Evolutionary conservation across 345 rosid genomes (phyloP), one percentile per base, ranked within the genome.

Genomic region (Populus ilicifolia): DNA sequence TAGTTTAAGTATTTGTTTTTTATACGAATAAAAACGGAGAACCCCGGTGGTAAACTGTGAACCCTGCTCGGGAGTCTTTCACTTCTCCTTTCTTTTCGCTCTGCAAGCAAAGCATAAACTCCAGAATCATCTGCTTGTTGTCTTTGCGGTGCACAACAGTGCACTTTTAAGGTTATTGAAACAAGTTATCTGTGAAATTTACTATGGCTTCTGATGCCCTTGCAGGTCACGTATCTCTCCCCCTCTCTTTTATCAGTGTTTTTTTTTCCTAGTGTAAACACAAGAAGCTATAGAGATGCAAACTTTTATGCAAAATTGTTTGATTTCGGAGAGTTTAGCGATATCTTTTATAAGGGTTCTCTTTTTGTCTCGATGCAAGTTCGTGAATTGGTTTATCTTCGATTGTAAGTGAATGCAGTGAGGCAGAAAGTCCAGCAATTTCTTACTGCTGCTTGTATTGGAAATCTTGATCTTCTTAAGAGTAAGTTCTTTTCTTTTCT

Each of bases 401-500:
- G 74, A 43, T 2, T 70, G 48, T 18, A 25, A 20, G 33, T 17
- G 30, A 69, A 41, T 82, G 78, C 80, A 94, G 98, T 76, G 72
- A 92, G 97, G 85, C 84, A 92, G 79, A 92, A 86, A 81, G 98
- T 89, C 76, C 89, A 90, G 81, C 84, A 87, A 23, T 86, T 91
- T 70, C 84, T 93, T 77, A 87, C 84, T 83, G 94, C 97, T 68
- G 96, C 97, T 62, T 73, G 81, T 71, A 84, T 85, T 0, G 98
- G 99, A 77, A 90, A 90, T 70, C 88, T 95, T 67, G 96, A 93
- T 78, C 90, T 89, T 87, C 98, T 95, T 13, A 90, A 93, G 86
- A 88, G 98, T 95, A 84, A 80, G 93, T 83, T 59, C 72, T 23
- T 39, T 21, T n/a, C 36, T 35, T 54, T 2, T 12, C 39, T n/a